Evolutionary conservation across 1,284 basidiomycete genomes (phyloP), one percentile per base, ranked within the genome.

Genomic region (Exobasidium rhododendri): DNA sequence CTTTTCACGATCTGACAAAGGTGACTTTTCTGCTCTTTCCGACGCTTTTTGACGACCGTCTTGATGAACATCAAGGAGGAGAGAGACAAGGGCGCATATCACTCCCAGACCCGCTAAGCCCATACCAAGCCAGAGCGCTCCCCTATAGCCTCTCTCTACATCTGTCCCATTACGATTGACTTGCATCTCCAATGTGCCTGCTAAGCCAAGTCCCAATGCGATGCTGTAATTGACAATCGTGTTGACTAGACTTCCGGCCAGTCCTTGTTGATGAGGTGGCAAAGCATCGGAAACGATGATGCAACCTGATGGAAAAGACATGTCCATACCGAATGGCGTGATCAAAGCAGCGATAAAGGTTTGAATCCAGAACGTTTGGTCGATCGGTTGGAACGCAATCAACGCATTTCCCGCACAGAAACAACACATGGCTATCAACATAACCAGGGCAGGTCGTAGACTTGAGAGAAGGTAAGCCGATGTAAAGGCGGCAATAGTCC

Each of bases 171-270:
- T 26, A n/a, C 22, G 6, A 56, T 56, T 61, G 2, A 30, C n/a
- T 40, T 74, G 67, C 22, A 58, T 55, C 60, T 74, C 67, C 0
- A 76, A 67, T 4, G 67, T 66, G 2, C 71, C 74, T 1, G 69
- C 72, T 31, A 76, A 65, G 4, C 74, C 70, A 3, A 76, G 46
- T 4, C 72, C 73, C 5, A 76, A 46, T 0, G 73, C 67, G n/a
- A 71, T 64, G 20, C 63, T 59, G 56, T 71, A 76, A 50, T 73
- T 70, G 28, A 76, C 67, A 14, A 74, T 56, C 20, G 70, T 76
- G 32, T 71, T 73, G 13, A 76, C 70, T 17, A 76, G 54, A 30
- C 67, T 70, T 31, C 66, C 72, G 1, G 67, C 74, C 0, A 61
- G 58, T 7, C 69, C 70, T 43, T 76, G 73, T 26, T 71, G 65